Evolutionary conservation across 1,284 basidiomycete genomes (phyloP).

Genomic region (Ustilago crameri): DNA sequence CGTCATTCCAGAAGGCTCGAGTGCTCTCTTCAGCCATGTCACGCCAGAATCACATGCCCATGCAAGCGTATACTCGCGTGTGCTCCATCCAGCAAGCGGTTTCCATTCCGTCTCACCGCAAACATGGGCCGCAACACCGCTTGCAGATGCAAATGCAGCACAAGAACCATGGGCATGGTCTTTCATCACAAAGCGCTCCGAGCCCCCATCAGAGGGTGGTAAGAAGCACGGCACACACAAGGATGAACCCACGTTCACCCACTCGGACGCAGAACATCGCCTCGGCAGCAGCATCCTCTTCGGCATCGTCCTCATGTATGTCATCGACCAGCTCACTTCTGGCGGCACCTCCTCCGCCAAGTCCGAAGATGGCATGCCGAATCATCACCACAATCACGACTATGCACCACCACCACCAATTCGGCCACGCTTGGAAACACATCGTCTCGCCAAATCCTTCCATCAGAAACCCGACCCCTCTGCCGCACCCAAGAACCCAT

Average conservation of each 20-base stretch:
- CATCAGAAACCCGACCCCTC: constrained; percentile 24
- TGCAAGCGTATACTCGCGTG: constrained; percentile 5
- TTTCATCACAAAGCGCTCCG: constrained; percentile 33
- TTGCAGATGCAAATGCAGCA: neutral
- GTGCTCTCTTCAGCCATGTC: constrained; percentile 33
- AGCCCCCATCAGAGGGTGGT: neutral
- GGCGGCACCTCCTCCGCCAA: constrained; percentile 13
- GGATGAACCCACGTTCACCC: constrained; percentile 11
- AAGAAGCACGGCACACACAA: constrained; percentile 11
- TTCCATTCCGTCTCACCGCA: constrained; percentile 2
- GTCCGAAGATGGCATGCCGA: neutral
- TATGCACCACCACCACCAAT: constrained; percentile 5
- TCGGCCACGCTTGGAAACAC: constrained; percentile 37
- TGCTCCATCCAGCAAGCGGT: constrained; percentile 15
- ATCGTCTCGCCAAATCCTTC: constrained; percentile 44
- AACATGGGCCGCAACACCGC: no score
- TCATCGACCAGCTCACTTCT: constrained; percentile 45
- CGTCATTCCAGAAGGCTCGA: constrained; percentile 63
- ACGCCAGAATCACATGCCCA: constrained; percentile 8
- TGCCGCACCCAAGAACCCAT: constrained; percentile 6
- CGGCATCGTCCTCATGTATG: constrained; percentile 65
- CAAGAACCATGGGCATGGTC: constrained; percentile 35
- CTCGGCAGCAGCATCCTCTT: constrained; percentile 58
- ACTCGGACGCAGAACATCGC: constrained; percentile 44
- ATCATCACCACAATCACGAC: constrained; percentile 10